Evolutionary conservation across 2,329 filamentous ascomycete species (phyloP).

Genomic region (Penicillium rolfsii): DNA sequence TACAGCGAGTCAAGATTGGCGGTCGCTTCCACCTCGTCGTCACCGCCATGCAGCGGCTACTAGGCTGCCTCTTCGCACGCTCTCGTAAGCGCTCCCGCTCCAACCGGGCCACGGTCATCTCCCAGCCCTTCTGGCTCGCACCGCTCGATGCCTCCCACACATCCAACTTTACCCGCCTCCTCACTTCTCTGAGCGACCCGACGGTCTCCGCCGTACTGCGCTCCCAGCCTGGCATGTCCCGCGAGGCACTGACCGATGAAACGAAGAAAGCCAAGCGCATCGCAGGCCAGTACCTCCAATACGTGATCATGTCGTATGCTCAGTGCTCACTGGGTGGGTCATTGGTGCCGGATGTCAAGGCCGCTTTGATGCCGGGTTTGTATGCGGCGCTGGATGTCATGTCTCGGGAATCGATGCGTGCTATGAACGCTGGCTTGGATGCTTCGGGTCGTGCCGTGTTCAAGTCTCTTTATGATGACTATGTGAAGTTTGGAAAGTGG

Average conservation of each 20-base stretch:
- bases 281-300: slow-evolving; percentile 61
- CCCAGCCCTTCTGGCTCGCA: slow-evolving; percentile 40
- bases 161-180: slow-evolving; percentile 56
- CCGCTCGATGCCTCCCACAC: slow-evolving; percentile 50
- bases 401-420: slow-evolving; percentile 54
- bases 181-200: slow-evolving; percentile 65
- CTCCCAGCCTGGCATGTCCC: slow-evolving; percentile 39
- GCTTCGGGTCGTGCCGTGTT: slow-evolving; percentile 57
- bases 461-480: slow-evolving; percentile 58
- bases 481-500: slow-evolving; percentile 52
- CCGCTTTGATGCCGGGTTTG: slow-evolving; percentile 55
- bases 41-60: slow-evolving; percentile 57
- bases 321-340: slow-evolving; percentile 55
- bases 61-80: slow-evolving; percentile 59
- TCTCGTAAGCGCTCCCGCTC: slow-evolving; percentile 41
- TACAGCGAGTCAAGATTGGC: slow-evolving; percentile 61
- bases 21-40: slow-evolving; percentile 64
- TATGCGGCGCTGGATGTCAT: slow-evolving; percentile 59
- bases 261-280: slow-evolving; percentile 62
- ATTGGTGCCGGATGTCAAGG: slow-evolving; percentile 56
- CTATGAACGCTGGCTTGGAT: slow-evolving; percentile 57
- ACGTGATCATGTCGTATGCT: slow-evolving; percentile 61
- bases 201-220: slow-evolving; percentile 59
- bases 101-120: slow-evolving; percentile 28
- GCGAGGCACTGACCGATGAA: slow-evolving; percentile 59